Conservation (phyloP, 768 basidiomycete genomes). For the Leccinum boreale region DNA sequence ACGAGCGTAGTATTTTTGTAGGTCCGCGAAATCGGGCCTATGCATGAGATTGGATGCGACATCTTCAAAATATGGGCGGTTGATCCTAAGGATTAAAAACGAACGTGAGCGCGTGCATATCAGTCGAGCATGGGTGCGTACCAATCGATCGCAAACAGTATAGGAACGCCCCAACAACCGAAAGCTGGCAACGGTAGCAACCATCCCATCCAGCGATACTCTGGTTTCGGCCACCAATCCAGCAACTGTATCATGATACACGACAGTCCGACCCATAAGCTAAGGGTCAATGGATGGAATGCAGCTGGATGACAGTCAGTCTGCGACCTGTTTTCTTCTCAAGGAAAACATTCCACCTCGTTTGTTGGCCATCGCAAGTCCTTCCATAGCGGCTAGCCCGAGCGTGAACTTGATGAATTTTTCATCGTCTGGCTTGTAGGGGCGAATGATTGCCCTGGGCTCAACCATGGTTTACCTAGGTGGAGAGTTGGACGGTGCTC, state of each 20-base stretch:
- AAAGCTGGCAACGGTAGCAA: slow-evolving; percentile 64
- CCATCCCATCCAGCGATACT: slow-evolving; percentile 46
- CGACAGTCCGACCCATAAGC: slow-evolving; percentile 60
- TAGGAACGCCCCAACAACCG: slow-evolving; percentile 56
- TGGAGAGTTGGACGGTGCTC: neutral
- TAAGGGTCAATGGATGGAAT: slow-evolving; percentile 60
- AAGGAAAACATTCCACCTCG: slow-evolving; percentile 37
- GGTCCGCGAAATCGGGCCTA: slow-evolving; percentile 51
- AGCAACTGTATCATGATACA: slow-evolving; percentile 55
- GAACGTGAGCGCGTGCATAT: neutral
- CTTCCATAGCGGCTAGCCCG: slow-evolving; percentile 64
- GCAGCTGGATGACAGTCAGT: slow-evolving; percentile 32
- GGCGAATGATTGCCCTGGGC: slow-evolving; percentile 50
- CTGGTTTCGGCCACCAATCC: slow-evolving; percentile 63
- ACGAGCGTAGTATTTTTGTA: slow-evolving; percentile 53
- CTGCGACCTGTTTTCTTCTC: neutral
- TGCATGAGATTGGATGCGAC: slow-evolving; percentile 49
- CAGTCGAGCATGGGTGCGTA: slow-evolving; percentile 22
- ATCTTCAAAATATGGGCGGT: slow-evolving; percentile 66
- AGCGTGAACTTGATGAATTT: slow-evolving; percentile 62
- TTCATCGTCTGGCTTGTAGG: slow-evolving; percentile 47
- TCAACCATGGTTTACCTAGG: slow-evolving; percentile 35
- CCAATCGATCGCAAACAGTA: slow-evolving; percentile 73
- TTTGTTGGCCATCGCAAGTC: slow-evolving; percentile 64
- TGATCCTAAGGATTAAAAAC: slow-evolving; percentile 45